These are phyloP conservation scores for Nothopassalora personata DNA, from an alignment of 2,329 filamentous ascomycete species.

Conservation along the genomic window DNA sequence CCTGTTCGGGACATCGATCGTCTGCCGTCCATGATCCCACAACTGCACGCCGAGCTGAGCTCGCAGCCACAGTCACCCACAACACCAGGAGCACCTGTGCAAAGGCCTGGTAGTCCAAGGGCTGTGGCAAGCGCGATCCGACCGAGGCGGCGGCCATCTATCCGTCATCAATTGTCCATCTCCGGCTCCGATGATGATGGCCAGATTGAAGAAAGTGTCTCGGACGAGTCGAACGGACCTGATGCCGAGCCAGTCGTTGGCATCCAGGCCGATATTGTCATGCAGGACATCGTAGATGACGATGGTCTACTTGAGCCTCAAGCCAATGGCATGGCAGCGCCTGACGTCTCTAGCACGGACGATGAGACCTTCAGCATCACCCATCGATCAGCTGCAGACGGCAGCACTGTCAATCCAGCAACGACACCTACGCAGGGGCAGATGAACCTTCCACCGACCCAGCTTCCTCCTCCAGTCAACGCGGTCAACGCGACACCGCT, in stretches of 20 bases:
- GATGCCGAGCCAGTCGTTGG: constrained; percentile 72
- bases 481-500: constrained; percentile 69
- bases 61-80: constrained; percentile 93
- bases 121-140: constrained; percentile 48
- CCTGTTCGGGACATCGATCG: constrained; percentile 78
- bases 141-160: constrained; percentile 69
- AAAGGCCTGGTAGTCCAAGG: constrained; percentile 42
- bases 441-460: constrained; percentile 26
- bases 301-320: constrained; percentile 68
- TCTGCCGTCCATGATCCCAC: constrained; percentile 73
- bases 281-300: constrained; percentile 80
- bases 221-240: constrained; percentile 72
- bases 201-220: constrained; percentile 74
- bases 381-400: constrained; percentile 76
- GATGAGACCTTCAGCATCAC: constrained; percentile 91
- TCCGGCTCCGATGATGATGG: constrained; percentile 85
- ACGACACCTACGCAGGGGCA: constrained; percentile 55
- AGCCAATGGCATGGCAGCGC: constrained; percentile 66
- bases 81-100: constrained; percentile 67
- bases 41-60: constrained; percentile 61
- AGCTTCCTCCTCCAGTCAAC: constrained; percentile 51
- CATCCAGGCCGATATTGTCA: constrained; percentile 74
- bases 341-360: constrained; percentile 75
- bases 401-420: constrained; percentile 70
- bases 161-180: constrained; percentile 79